phyloP scores from a whole-genome alignment of 129 eudicot genomes.

The Helichrysum umbraculigerum region DNA sequence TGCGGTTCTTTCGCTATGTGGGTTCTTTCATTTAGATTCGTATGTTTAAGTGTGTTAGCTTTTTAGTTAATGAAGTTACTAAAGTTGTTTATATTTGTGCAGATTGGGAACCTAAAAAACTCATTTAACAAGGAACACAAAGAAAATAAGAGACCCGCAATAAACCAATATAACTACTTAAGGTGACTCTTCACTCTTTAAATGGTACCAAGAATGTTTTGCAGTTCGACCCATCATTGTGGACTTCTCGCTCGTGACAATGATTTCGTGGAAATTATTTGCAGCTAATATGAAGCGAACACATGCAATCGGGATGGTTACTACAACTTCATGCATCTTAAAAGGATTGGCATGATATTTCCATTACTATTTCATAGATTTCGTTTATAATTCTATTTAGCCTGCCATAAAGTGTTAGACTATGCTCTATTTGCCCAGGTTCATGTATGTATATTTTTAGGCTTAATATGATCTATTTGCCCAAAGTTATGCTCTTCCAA shows the following conservation, averaged over 20 bases:
- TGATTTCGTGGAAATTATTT: slow-evolving; percentile 5
- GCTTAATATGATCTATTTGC: too few relatives aligned
- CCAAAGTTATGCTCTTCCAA: too few relatives aligned
- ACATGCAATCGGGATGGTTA: slow-evolving; percentile 85
- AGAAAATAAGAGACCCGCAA: too few relatives aligned
- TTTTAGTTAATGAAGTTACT: too few relatives aligned
- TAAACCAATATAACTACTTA: not conserved
- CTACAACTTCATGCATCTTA: slow-evolving; percentile 87
- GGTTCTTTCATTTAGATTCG: too few relatives aligned
- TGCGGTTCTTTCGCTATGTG: too few relatives aligned
- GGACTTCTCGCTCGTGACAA: slow-evolving; percentile 10
- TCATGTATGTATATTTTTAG: too few relatives aligned
- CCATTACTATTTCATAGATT: not conserved
- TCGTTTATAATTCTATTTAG: not conserved
- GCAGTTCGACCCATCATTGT: slow-evolving; percentile 21
- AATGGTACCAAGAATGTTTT: not conserved
- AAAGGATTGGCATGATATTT: slow-evolving; percentile 64
- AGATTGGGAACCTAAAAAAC: too few relatives aligned
- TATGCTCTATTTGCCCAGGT: not conserved
- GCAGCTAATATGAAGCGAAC: slow-evolving; percentile 31
- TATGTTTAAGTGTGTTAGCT: too few relatives aligned
- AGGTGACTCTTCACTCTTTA: not conserved
- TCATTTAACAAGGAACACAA: too few relatives aligned
- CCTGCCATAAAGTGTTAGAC: not conserved
- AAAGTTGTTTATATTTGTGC: too few relatives aligned